Evolutionary conservation across 1,284 basidiomycete genomes (phyloP), one percentile per base, ranked within the genome.

Genomic region (Anthracocystis walkeri): DNA sequence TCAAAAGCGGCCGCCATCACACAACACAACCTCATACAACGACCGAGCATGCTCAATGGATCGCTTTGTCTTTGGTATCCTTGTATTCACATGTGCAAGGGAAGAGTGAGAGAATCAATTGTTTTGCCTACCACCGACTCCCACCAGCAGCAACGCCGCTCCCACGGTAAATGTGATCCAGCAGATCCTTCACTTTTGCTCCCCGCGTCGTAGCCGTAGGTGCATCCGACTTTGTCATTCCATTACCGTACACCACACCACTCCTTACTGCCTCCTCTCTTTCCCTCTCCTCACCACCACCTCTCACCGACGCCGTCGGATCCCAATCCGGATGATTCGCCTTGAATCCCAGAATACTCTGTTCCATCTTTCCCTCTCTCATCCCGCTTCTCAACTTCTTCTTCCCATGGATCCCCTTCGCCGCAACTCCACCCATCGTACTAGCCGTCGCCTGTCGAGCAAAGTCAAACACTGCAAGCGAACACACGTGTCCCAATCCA

Each of bases 401-500:
- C 76, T 92, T 93, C 7, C 25, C 27, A 25, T 38, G 46, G 11
- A 75, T 63, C 6, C 59, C 63, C 23, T 46, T 65, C 20, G 68
- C 66, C 8, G 63, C 66, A 20, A 45, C 61, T 5, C 72, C 66
- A 6, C 62, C 66, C 64, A 59, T 65, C 93, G 77, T 96, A 92
- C 68, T 75, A 31, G 72, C 72, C 35, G 55, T 68, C 27, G 72
- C 59, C 53, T 75, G 72, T n/a, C 94, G 87, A 85, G 94, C 90
- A 86, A 98, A 97, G 85, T 98, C 95, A 84, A 99, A 99, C 61
- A 97, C 95, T 0, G 96, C 97, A 86, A 98, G 99, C 67, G 92
- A 94, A 85, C 97, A 99, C 10, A 99, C 93, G 82, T 97, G 96
- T 11, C 97, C 96, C 3, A 97, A 89, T 1, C 95, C 94, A 78